These are phyloP conservation scores for Lasiodiplodia gonubiensis DNA, from an alignment of 2,329 filamentous ascomycete species.

Conservation along the genomic window DNA sequence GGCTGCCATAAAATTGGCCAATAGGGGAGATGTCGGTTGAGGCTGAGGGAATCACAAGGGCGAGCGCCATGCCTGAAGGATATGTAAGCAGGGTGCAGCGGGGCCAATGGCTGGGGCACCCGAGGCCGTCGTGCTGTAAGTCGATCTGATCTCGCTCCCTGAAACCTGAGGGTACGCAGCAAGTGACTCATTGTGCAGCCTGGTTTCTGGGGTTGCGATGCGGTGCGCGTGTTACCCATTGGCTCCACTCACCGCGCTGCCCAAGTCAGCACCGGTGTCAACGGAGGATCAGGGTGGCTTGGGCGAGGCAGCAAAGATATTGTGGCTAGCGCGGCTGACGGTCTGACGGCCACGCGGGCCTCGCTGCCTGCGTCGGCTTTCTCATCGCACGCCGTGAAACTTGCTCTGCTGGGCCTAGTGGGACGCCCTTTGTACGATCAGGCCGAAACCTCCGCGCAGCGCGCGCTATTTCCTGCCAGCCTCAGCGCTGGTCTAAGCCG, in stretches of 20 bases:
- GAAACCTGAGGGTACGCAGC: constrained; percentile 2
- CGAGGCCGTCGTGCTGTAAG: neutral
- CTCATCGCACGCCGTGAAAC: neutral
- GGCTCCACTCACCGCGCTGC: neutral
- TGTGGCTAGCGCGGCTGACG: neutral
- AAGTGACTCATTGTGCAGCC: constrained; percentile 19
- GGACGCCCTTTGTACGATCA: constrained; percentile 8
- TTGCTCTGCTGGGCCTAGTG: neutral
- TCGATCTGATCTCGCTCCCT: constrained; percentile 20
- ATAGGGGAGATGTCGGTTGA: neutral
- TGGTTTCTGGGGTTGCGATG: constrained; percentile 1
- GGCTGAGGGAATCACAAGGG: constrained; percentile 24
- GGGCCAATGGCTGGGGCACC: neutral
- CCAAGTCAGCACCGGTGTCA: constrained; percentile 9
- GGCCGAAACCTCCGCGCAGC: constrained; percentile 2
- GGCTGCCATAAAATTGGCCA: constrained; percentile 9
- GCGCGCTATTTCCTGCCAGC: constrained; percentile 4
- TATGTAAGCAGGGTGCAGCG: constrained; percentile 15
- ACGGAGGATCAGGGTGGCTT: neutral
- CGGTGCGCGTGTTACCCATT: constrained; percentile 11
- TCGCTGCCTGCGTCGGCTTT: neutral
- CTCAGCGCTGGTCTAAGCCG: neutral
- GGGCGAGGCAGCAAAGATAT: constrained; percentile 5
- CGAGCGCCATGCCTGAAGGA: neutral
- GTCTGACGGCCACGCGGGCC: neutral